Base-by-base conservation (phyloP, 768 basidiomycete genomes). In the Russula abietina region DNA sequence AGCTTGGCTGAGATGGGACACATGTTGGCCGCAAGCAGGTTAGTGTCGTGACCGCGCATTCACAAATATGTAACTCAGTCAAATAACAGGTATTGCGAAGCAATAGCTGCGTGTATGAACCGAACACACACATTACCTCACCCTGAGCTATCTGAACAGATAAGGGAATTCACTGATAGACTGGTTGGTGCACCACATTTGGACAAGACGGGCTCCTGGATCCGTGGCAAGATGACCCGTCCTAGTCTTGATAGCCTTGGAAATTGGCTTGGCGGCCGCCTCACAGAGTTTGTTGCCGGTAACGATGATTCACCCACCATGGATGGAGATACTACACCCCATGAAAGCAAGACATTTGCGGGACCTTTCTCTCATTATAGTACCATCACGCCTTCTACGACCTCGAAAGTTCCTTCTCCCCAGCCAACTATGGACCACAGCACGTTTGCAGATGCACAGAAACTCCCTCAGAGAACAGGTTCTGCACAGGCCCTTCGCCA, bases 291-390 rank as follows among this genome's bases (percentile, higher is more conserved):
- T 68, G 93, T 99, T 63, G 91, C 95, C 10, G 97, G 97, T 56
- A 82, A 79, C n/a, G 89, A 89, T 43, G 72, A 76, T 11, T 67
- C 73, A 28, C 70, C 74, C 0, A 65, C 62, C 8, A 68, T 73
- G 16, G 59, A 62, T 26, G 60, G 64, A 14, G 57, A 66, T n/a
- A 62, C 55, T n/a, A 76, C 77, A 17, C 73, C 81, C 7, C 73
- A 72, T 14, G 77, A 75, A 41, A 77, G 78, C 32, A 70, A 41
- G 38, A 73, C 78, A 7, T 79, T 79, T 68, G 74, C 82, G 6
- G 96, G 95, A 4, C 91, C 96, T 9, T 98, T 98, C 75, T 85
- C 93, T 30, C 92, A 93, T 68, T 98, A 90, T 75, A 93, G 89
- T 66, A 86, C 91, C 7, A 96, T 99, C 62, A 90, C 95, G 3